Conservation (phyloP, 1,284 basidiomycete species). For the Ganoderma sinense region DNA sequence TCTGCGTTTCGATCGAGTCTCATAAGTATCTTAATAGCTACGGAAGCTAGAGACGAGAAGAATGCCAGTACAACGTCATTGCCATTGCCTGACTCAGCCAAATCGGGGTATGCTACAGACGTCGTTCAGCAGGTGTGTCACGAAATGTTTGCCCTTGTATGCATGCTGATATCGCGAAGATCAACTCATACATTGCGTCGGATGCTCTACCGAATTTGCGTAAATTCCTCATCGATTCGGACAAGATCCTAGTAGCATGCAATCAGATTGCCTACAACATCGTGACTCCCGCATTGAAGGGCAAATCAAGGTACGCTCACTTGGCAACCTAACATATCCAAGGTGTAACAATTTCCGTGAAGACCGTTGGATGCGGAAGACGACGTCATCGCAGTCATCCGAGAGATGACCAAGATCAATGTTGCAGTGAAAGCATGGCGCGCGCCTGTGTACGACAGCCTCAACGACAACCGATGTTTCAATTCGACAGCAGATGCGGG, state of each 20-base stretch:
- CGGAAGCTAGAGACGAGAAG: constrained; percentile 67
- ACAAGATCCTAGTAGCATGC: constrained; percentile 83
- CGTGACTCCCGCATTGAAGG: constrained; percentile 82
- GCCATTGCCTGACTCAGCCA: constrained; percentile 49
- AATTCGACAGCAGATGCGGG: constrained; percentile 67
- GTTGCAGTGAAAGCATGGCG: constrained; percentile 89
- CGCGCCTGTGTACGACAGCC: constrained; percentile 78
- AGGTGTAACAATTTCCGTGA: constrained; percentile 3
- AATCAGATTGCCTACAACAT: constrained; percentile 89
- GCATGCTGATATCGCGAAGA: constrained; percentile 46
- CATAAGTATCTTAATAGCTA: constrained; percentile 18
- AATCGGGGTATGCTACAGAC: constrained; percentile 53
- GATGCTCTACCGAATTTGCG: constrained; percentile 81
- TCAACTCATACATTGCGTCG: constrained; percentile 78
- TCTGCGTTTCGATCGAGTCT: neutral
- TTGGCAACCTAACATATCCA: neutral
- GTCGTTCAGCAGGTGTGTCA: constrained; percentile 57
- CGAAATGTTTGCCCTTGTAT: neutral
- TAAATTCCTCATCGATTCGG: constrained; percentile 84
- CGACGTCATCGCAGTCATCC: constrained; percentile 73
- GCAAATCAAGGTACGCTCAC: constrained; percentile 64
- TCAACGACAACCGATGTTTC: constrained; percentile 91
- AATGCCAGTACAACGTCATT: constrained; percentile 47
- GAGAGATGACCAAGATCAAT: constrained; percentile 83
- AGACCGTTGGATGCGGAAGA: constrained; percentile 78